These are phyloP conservation scores for Myxozyma udenii DNA, from an alignment of 805 yeast species.

Conservation along the genomic window DNA sequence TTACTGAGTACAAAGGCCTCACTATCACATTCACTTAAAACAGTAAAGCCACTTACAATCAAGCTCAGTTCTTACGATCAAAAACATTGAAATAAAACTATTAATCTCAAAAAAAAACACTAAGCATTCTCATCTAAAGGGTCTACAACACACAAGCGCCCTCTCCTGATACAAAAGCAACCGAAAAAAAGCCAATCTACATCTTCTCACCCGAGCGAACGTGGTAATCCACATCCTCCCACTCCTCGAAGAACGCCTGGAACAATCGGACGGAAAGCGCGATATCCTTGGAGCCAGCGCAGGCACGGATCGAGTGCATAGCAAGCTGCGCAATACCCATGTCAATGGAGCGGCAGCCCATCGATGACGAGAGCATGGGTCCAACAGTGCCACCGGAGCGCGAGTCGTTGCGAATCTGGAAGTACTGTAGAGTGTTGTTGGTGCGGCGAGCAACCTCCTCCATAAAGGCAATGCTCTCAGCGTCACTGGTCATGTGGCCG, in stretches of 20 bases:
- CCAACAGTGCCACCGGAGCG: conserved; percentile 91
- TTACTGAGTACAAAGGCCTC: too few species aligned
- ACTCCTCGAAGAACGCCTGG: conserved; percentile 60
- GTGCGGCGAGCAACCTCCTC: conserved; percentile 67
- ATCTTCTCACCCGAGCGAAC: conserved; percentile 29
- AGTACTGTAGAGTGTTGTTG: conserved; percentile 65
- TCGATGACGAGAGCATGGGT: conserved; percentile 46
- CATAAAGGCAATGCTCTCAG: conserved; percentile 64
- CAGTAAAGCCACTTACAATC: too few species aligned
- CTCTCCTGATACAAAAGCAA: not conserved
- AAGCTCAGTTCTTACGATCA: too few species aligned
- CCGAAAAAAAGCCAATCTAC: conserved; percentile 3
- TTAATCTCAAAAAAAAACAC: too few species aligned
- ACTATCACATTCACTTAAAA: too few species aligned
- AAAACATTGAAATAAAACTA: too few species aligned
- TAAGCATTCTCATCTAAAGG: not conserved
- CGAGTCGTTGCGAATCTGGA: conserved; percentile 81
- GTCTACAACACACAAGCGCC: not conserved
- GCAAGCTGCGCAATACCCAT: conserved; percentile 79
- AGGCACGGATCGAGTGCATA: conserved; percentile 84
- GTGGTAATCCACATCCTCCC: conserved; percentile 50
- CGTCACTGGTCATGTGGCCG: conserved; percentile 81
- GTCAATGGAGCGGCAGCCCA: conserved; percentile 53
- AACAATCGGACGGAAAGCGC: conserved; percentile 69
- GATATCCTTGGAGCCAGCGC: conserved; percentile 71